These are phyloP conservation scores for Malassezia pachydermatis DNA, from an alignment of 1,284 basidiomycete species.

Conservation along the genomic window DNA sequence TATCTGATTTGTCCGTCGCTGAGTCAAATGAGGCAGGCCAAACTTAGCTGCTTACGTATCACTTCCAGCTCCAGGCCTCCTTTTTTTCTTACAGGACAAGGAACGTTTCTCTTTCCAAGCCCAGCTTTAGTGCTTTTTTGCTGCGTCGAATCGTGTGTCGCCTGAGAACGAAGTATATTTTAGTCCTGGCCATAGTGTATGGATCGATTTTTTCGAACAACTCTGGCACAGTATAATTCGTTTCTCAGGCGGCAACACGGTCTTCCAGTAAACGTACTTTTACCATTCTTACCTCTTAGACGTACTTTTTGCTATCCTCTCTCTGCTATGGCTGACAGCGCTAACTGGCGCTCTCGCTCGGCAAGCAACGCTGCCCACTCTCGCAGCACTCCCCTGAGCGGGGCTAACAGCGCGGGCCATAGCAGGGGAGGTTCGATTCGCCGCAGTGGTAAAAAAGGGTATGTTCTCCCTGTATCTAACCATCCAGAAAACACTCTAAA, in stretches of 20 bases:
- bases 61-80: not conserved
- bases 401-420: slow-evolving; percentile 6
- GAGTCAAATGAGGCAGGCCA: no score
- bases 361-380: not conserved
- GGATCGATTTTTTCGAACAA: slow-evolving; percentile 6
- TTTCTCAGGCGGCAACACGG: slow-evolving; percentile 10
- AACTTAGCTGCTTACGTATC: not conserved
- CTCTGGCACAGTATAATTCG: slow-evolving; percentile 5
- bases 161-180: slow-evolving; percentile 6
- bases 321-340: slow-evolving; percentile 12
- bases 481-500: not conserved
- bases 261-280: slow-evolving; percentile 3
- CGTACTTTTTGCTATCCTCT: not conserved
- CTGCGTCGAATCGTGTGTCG: slow-evolving; percentile 6
- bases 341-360: slow-evolving; percentile 6
- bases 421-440: slow-evolving; percentile 3
- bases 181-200: slow-evolving; percentile 8
- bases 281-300: not conserved
- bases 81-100: not conserved
- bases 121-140: not conserved
- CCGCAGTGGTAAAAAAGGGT: slow-evolving; percentile 7
- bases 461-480: not conserved
- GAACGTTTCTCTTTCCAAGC: not conserved
- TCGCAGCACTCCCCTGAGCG: slow-evolving; percentile 3
- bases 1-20: slow-evolving; percentile 1